Base-by-base conservation (phyloP, 2,329 filamentous ascomycete species). In the Davidsoniella virescens region DNA sequence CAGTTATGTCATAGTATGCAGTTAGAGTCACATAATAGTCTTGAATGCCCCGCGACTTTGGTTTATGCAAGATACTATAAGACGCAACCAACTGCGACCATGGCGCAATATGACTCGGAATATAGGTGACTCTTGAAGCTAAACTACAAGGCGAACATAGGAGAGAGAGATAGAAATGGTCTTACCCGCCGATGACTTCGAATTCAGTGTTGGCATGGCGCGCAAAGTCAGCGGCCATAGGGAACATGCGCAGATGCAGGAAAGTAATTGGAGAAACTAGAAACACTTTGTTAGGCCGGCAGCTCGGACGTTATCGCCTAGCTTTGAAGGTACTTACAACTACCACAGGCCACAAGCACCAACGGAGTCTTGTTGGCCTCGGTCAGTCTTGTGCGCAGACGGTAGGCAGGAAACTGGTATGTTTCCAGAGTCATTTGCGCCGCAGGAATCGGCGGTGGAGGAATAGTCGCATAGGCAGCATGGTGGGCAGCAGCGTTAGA, bases 211-310 rank as follows among this genome's bases (percentile, higher is more conserved):
- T 55, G 18, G 52, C 52, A 50, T 55, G 52, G 25, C 80, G 79
- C 57, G 80, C 80, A 64, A 83, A 88, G 65, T 92, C 84, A 57
- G 79, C 76, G 1, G 84, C 84, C 78, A 93, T 87, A 60, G 87
- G 83, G 61, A 92, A 90, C 82, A 93, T 90, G 61, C 84, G 80
- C 55, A 92, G 68, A 61, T 90, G 84, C 25, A 87, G 71, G 59
- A 83, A 84, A 5, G 81, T 84, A 46, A 82, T 77, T 16, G 83
- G 84, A 0, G 80, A 84, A 66, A 87, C 61, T 63, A 45, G 7
- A 36, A 26, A 46, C 4, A 4, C 25, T 25, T 2, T 25, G 41
- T 43, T 43, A 43, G 41, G 5, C 18, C 6, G 17, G 5, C 29
- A 17, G 23, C 14, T n/a, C 3, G 18, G 16, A 29, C 26, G 44